These are phyloP conservation scores for Naegleria fowleri DNA, from an alignment of 208 protist genomes.

Conservation along the genomic window DNA sequence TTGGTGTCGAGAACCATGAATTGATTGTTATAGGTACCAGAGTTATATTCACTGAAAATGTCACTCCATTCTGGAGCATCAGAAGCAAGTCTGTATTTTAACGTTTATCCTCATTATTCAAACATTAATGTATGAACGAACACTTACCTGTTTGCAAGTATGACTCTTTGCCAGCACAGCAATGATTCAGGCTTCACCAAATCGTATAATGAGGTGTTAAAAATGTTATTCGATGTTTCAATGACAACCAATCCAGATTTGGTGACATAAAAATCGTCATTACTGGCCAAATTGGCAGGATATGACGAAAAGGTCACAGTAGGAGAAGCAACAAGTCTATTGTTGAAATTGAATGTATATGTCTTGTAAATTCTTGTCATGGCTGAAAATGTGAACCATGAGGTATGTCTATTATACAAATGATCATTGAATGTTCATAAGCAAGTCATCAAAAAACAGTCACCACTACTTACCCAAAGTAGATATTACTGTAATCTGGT, in stretches of 20 bases:
- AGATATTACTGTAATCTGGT: slow-evolving; percentile 41
- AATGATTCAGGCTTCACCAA: slow-evolving; percentile 49
- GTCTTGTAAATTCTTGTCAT: neutral
- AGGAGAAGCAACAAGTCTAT: neutral
- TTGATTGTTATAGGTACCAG: slow-evolving; percentile 83
- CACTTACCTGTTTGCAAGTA: slow-evolving; percentile 51
- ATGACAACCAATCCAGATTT: slow-evolving; percentile 54
- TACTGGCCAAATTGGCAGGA: slow-evolving; percentile 58
- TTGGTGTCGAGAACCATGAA: slow-evolving; percentile 74
- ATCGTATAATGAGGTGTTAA: slow-evolving; percentile 48
- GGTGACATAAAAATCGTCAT: slow-evolving; percentile 82
- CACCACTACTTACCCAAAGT: slow-evolving; percentile 47
- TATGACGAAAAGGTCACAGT: slow-evolving; percentile 62
- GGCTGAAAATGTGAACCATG: neutral
- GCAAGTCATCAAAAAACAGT: no score
- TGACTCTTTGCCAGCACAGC: slow-evolving; percentile 57
- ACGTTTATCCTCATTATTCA: no score
- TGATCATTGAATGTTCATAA: no score
- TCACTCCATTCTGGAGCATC: slow-evolving; percentile 55
- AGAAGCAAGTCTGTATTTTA: slow-evolving; percentile 41
- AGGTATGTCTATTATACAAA: neutral
- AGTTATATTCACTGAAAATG: slow-evolving; percentile 64
- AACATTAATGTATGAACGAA: no score
- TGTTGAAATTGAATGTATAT: neutral
- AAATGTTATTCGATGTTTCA: slow-evolving; percentile 60